A percentile compares a stretch with the other conserved stretches of the same genome.
Conservation (phyloP, 1,284 basidiomycete genomes). For the Ustilago xerochloae region DNA sequence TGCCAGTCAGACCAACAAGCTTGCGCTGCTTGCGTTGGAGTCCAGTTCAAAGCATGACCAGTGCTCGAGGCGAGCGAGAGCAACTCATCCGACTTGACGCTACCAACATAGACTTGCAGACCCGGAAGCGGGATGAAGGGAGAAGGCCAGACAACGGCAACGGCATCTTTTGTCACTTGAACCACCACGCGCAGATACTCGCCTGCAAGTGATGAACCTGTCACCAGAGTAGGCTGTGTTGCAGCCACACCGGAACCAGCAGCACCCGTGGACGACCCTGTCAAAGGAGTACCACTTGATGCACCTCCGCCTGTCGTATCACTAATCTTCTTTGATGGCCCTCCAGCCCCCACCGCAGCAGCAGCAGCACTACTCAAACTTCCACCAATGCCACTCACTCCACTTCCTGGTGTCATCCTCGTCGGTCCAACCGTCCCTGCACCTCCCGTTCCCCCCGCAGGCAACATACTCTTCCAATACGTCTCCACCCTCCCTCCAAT, state of each 20-base stretch:
- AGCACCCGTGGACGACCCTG: constrained; percentile 14
- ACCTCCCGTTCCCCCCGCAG: constrained; percentile 27
- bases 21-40: constrained; percentile 16
- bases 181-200: constrained; percentile 86
- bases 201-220: constrained; percentile 86
- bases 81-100: constrained; percentile 85
- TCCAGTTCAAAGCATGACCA: constrained; percentile 36
- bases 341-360: constrained; percentile 4
- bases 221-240: constrained; percentile 72
- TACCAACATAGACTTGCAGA: constrained; percentile 82
- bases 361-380: constrained; percentile 22
- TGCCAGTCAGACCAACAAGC: constrained; percentile 57
- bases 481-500: constrained; percentile 81
- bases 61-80: constrained; percentile 73
- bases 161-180: constrained; percentile 89
- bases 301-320: constrained; percentile 8
- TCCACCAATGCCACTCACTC: constrained; percentile 36
- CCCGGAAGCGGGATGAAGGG: constrained; percentile 78
- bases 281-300: constrained; percentile 15
- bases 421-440: constrained; percentile 34
- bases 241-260: constrained; percentile 14
- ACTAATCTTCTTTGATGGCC: too few relatives aligned
- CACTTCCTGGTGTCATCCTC: constrained; percentile 60
- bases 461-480: constrained; percentile 68
- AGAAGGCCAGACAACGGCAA: constrained; percentile 83